A percentile compares a stretch with the other conserved stretches of the same genome.
Evolutionary conservation across 805 yeast species (phyloP).

Genomic region (Dipodascopsis tothii): DNA sequence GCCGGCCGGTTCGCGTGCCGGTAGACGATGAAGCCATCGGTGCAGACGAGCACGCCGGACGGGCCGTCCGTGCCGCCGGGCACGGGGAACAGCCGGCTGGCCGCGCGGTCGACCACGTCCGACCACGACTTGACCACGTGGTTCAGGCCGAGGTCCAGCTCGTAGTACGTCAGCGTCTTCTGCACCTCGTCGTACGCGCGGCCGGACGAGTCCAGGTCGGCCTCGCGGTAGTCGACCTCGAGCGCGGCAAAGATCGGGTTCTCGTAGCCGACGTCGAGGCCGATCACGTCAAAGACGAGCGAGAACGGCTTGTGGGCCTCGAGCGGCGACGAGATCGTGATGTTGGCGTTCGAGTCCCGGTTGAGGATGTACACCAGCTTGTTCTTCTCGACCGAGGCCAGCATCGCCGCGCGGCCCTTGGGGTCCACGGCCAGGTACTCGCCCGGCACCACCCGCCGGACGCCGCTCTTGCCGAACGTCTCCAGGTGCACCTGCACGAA

Average conservation of each 20-base stretch:
- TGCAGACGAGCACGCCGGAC: conserved; percentile 61
- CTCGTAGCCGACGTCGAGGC: conserved; percentile 68
- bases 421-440: conserved; percentile 64
- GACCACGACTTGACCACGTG: conserved; percentile 52
- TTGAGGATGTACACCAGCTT: conserved; percentile 63
- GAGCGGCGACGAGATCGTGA: conserved; percentile 62
- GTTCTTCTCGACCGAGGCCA: conserved; percentile 65
- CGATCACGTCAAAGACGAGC: conserved; percentile 48
- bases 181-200: conserved; percentile 19
- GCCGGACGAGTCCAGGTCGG: conserved; percentile 26
- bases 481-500: conserved; percentile 46
- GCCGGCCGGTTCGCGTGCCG: conserved; percentile 29
- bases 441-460: conserved; percentile 71
- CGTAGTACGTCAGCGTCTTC: conserved; percentile 56
- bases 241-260: conserved; percentile 80
- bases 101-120: conserved; percentile 34
- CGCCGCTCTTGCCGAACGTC: conserved; percentile 66
- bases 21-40: conserved; percentile 46
- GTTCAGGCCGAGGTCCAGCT: conserved; percentile 78
- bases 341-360: conserved; percentile 40
- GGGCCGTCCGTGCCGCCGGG: conserved; percentile 71
- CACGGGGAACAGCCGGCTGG: conserved; percentile 53
- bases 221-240: conserved; percentile 50
- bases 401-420: conserved; percentile 57
- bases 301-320: conserved; percentile 50